Percentiles rank a stretch among this genome's conserved stretches.
These are phyloP conservation scores for Wallacemonas rigidus DNA, from an alignment of 208 protist species.

Conservation along the genomic window DNA sequence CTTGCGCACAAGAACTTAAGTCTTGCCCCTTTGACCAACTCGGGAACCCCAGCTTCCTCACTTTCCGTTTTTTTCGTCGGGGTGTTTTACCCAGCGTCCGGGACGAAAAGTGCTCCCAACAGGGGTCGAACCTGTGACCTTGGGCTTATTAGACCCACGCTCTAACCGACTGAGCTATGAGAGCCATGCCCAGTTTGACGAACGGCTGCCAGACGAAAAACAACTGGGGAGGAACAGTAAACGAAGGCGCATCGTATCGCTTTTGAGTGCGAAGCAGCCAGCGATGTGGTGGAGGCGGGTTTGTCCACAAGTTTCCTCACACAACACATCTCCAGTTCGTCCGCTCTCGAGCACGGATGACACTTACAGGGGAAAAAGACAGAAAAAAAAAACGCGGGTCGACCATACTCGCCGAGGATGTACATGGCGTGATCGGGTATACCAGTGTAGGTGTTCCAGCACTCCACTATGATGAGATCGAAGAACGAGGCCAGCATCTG, in stretches of 20 bases:
- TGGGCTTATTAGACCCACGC: slow-evolving; percentile 19
- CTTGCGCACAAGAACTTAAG: slow-evolving; percentile 68
- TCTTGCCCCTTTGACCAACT: slow-evolving; percentile 81
- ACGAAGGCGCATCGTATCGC: neutral
- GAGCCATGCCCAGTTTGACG: neutral
- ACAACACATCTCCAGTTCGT: no score
- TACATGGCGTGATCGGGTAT: slow-evolving; percentile 72
- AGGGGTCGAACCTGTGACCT: slow-evolving; percentile 18
- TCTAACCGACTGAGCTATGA: slow-evolving; percentile 25
- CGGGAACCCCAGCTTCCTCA: slow-evolving; percentile 48
- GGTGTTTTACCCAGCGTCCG: neutral
- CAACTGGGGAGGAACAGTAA: neutral
- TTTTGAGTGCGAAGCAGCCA: no score
- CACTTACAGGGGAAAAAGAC: neutral
- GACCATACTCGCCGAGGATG: slow-evolving; percentile 74
- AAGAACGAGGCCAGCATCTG: slow-evolving; percentile 54
- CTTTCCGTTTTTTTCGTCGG: neutral
- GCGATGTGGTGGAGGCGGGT: slow-evolving; percentile 17
- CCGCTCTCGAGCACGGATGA: no score
- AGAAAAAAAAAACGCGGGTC: neutral
- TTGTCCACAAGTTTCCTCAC: slow-evolving; percentile 20
- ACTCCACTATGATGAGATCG: slow-evolving; percentile 72
- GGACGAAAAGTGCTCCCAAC: slow-evolving; percentile 14
- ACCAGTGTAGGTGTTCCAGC: slow-evolving; percentile 61
- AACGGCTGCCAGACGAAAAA: neutral